Evolutionary conservation across 2,329 filamentous ascomycete species (phyloP), one percentile per base, ranked within the genome.

Genomic region (Trichoderma koningiopsis): DNA sequence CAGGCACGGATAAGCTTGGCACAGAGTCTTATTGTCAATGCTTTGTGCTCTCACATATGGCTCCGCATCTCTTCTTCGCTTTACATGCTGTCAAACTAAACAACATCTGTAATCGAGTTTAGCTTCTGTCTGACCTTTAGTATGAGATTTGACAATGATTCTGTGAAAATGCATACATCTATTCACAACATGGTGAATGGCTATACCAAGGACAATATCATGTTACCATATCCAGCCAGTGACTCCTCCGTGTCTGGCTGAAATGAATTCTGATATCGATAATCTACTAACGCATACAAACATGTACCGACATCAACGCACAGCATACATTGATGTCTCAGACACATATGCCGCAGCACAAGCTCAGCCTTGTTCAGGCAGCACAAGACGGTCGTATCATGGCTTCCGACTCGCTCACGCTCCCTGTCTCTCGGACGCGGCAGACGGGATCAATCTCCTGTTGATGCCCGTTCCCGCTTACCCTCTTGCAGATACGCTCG

Each of bases 1-100:
- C 58, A 60, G 43, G 43, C 27, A 29, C 58, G 58, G 58, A 31
- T 47, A 4, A 14, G 58, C 58, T 61, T 61, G 58, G 33, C 58
- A n/a, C n/a, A 22, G 16, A 19, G 8, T 49, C 22, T 49, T 24
- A 22, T 24, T 49, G 47, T 14, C 7, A n/a, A 43, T 11, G 43
- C 43, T 10, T 47, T 22, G 43, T 22, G 6, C 43, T 47, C 43
- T 47, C 19, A 7, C 43, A 22, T 19, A 47, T 19, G 37, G 43
- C 43, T 47, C 43, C 5, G 43, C 8, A 8, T n/a, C 19, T 4
- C 40, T 47, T 10, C 8, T 47, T 19, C 6, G 16, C 16, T 22
- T n/a, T 8, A 19, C 19, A 22, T 24, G 47, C n/a, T 49, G 47
- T 13, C n/a, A 13, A 49, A 24, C 47, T 3, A 22, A 14, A 13